Percentiles rank a stretch among this genome's conserved stretches.
Conservation (phyloP, 352 stramenopile species). For the Pythium aquatile region DNA sequence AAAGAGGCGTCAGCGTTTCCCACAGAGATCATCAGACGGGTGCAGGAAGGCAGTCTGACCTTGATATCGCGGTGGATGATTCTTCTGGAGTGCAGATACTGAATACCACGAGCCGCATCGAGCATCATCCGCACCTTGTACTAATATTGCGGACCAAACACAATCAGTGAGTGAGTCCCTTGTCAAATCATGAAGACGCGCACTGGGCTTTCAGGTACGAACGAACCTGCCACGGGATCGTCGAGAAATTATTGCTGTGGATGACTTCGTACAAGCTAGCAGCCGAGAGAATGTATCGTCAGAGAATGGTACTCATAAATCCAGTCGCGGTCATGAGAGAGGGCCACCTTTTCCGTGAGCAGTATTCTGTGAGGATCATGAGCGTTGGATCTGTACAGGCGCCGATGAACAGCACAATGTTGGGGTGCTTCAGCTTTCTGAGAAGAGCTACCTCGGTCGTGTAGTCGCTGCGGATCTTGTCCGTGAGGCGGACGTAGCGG, state of each 20-base stretch:
- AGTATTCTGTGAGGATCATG: constrained; percentile 90
- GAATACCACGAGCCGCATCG: constrained; percentile 83
- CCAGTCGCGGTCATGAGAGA: no score
- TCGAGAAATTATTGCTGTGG: constrained; percentile 85
- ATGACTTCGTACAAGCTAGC: constrained; percentile 87
- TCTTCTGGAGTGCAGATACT: constrained; percentile 84
- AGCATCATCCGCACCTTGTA: constrained; percentile 91
- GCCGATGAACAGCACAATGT: constrained; percentile 91
- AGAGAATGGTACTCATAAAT: no score
- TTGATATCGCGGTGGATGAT: constrained; percentile 92
- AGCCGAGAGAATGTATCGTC: no score
- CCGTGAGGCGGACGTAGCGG: constrained; percentile 83
- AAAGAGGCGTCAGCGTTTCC: constrained; percentile 1
- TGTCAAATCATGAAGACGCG: no score
- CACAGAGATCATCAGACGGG: neutral
- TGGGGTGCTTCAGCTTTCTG: constrained; percentile 86
- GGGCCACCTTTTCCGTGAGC: constrained; percentile 78
- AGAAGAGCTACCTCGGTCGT: constrained; percentile 83
- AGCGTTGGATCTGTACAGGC: constrained; percentile 87
- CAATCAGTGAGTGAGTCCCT: neutral
- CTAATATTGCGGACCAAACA: constrained; percentile 30
- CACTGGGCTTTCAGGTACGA: neutral
- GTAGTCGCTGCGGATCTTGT: constrained; percentile 88
- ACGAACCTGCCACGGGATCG: constrained; percentile 88
- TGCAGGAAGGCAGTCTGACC: constrained; percentile 29